Percentiles rank a stretch among this genome's conserved stretches.
Conservation (phyloP, 768 basidiomycete species). For the Naganishia antarctica region DNA sequence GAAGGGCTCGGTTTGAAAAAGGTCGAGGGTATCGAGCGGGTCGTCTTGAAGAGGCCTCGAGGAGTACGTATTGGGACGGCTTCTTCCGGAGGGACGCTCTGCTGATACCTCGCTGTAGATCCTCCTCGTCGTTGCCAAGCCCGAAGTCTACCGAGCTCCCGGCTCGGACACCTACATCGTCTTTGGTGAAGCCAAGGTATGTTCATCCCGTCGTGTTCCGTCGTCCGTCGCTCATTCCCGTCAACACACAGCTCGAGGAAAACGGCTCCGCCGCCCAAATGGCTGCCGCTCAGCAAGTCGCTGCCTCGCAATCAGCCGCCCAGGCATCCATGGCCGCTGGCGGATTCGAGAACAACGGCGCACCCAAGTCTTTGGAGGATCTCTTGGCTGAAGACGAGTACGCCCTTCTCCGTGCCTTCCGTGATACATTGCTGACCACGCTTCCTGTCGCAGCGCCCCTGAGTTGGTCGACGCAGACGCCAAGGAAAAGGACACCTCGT, state of each 20-base stretch:
- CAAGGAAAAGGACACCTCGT: slow-evolving; percentile 22
- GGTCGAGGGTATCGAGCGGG: slow-evolving; percentile 86
- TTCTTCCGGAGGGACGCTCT: no score
- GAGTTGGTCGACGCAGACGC: slow-evolving; percentile 37
- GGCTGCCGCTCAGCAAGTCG: slow-evolving; percentile 68
- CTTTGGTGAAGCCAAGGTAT: slow-evolving; percentile 73
- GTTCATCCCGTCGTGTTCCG: not conserved
- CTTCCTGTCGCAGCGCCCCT: slow-evolving; percentile 36
- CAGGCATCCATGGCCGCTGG: slow-evolving; percentile 53
- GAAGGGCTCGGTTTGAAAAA: slow-evolving; percentile 79
- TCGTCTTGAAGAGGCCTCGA: slow-evolving; percentile 89
- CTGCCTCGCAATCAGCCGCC: slow-evolving; percentile 49
- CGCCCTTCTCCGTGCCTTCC: slow-evolving; percentile 26
- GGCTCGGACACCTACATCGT: slow-evolving; percentile 99
- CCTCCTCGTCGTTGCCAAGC: slow-evolving; percentile 83
- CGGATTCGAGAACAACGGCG: slow-evolving; percentile 62
- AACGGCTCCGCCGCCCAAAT: slow-evolving; percentile 46
- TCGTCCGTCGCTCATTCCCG: not conserved
- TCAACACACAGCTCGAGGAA: slow-evolving; percentile 35
- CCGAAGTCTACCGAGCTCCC: slow-evolving; percentile 96
- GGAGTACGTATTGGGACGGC: slow-evolving; percentile 75
- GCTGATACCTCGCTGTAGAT: slow-evolving; percentile 57
- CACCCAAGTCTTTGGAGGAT: slow-evolving; percentile 62
- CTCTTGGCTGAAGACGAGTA: slow-evolving; percentile 44
- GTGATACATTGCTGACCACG: not conserved